Evolutionary conservation across 345 rosid genomes (phyloP).

Genomic region (Mangifera indica): DNA sequence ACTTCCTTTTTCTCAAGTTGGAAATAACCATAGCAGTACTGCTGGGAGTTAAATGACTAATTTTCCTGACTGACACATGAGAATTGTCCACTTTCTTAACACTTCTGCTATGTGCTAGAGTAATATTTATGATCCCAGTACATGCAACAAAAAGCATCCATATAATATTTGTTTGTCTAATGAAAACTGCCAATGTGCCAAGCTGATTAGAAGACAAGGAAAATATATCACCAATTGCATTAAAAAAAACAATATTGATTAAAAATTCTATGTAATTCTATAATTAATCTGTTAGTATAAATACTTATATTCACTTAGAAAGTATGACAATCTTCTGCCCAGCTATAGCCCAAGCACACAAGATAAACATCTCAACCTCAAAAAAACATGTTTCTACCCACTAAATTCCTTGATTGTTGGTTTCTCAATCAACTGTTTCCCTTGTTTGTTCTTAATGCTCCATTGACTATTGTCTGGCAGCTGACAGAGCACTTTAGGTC

Average conservation of each 20-base stretch:
- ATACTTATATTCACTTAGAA: neutral
- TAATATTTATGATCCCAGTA: slow-evolving; percentile 62
- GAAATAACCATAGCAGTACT: slow-evolving; percentile 32
- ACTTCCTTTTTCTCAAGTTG: slow-evolving; percentile 62
- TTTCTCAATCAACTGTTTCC: slow-evolving; percentile 5
- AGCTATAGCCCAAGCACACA: slow-evolving; percentile 2
- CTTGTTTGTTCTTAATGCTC: neutral
- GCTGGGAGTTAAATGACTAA: slow-evolving; percentile 17
- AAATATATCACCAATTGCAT: slow-evolving; percentile 16
- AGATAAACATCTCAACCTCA: neutral
- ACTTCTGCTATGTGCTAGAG: slow-evolving; percentile 35
- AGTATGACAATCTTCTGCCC: neutral
- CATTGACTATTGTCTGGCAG: neutral
- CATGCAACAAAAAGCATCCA: slow-evolving; percentile 93
- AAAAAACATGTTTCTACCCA: neutral
- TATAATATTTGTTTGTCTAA: slow-evolving; percentile 81
- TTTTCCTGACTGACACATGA: slow-evolving; percentile 19
- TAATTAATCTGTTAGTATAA: slow-evolving; percentile 2
- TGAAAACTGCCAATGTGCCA: slow-evolving; percentile 62
- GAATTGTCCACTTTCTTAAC: slow-evolving; percentile 24
- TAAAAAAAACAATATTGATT: neutral
- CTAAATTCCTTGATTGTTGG: neutral
- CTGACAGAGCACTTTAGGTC: neutral
- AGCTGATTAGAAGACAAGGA: slow-evolving; percentile 49
- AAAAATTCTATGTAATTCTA: neutral